phyloP scores from a whole-genome alignment of 164 flowering plant genomes.

The Vitis riparia region DNA sequence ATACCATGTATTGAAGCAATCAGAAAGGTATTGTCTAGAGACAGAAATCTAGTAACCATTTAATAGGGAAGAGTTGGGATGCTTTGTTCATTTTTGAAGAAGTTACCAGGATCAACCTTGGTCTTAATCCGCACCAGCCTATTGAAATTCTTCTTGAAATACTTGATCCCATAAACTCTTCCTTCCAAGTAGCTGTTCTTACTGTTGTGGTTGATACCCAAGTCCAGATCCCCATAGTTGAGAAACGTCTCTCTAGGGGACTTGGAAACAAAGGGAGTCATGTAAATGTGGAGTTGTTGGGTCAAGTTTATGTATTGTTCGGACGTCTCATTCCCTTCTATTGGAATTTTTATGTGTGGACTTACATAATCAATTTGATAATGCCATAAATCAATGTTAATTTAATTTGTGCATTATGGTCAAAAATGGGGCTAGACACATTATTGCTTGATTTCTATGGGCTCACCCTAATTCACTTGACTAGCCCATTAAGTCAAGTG shows the following conservation, averaged over 20 bases:
- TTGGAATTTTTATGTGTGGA: too few species aligned
- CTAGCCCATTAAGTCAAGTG: too few species aligned
- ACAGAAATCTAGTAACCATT: too few species aligned
- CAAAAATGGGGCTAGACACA: too few species aligned
- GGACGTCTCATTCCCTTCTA: constrained; percentile 5
- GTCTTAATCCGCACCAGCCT: constrained; percentile 6
- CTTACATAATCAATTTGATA: too few species aligned
- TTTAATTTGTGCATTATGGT: too few species aligned
- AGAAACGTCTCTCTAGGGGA: background rate
- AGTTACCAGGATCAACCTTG: background rate
- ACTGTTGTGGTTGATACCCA: background rate
- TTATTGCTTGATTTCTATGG: too few species aligned
- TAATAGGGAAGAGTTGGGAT: background rate
- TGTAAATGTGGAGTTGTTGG: constrained; percentile 10
- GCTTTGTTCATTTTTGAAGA: constrained; percentile 6
- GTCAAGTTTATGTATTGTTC: constrained; percentile 1
- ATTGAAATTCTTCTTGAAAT: constrained; percentile 1
- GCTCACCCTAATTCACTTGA: too few species aligned
- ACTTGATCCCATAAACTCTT: background rate
- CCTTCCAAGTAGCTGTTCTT: background rate
- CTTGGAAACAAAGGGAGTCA: constrained; percentile 1
- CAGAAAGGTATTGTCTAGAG: too few species aligned
- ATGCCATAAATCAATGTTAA: too few species aligned
- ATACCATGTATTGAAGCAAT: too few species aligned
- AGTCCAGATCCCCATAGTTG: constrained; percentile 1